Base-by-base conservation (phyloP, 345 rosid species). In the Pistacia atlantica region DNA sequence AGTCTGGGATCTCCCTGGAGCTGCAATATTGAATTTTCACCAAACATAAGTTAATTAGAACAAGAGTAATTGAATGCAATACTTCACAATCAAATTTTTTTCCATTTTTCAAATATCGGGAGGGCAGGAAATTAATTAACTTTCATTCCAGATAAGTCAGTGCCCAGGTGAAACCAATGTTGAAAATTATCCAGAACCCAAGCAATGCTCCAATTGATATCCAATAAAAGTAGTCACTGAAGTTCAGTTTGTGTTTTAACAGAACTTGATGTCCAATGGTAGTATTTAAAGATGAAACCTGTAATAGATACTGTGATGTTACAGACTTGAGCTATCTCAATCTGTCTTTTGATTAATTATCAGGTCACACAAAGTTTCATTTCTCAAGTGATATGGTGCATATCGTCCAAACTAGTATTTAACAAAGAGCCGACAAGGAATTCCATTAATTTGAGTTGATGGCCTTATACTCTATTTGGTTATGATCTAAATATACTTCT, bases 171-270 rank as follows among this genome's bases (percentile, higher is more conserved):
- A 86, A 88, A 48, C 79, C 85, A 64, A 66, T 6, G 57, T 86
- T 88, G 61, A 83, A 78, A 31, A 86, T 9, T 3, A 86, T 3
- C 86, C 84, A 83, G 65, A 78, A 86, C 64, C 89, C 91, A 67
- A 86, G 18, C 31, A 88, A 69, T 11, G 83, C 86, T 51, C 58
- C 85, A 0, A 38, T 38, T 11, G 88, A 83, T 72, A 88, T 73
- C 88, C 85, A 83, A 55, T 78, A 81, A 20, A 62, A 88, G 79
- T 75, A 62, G 51, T 73, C 75, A 8, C 60, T 18, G 72, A 73
- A 88, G 79, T 84, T 18, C 31, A 88, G 79, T 20, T 89, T 88
- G 1, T 33, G 76, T 22, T 74, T 45, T 45, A 8, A 6, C 11
- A 87, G 83, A 65, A 82, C 57, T 78, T 74, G 69, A 13, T 80